A percentile compares a stretch with the other conserved stretches of the same genome.
phyloP scores from a whole-genome alignment of 768 basidiomycete species.

The Kwoniella sp. region DNA sequence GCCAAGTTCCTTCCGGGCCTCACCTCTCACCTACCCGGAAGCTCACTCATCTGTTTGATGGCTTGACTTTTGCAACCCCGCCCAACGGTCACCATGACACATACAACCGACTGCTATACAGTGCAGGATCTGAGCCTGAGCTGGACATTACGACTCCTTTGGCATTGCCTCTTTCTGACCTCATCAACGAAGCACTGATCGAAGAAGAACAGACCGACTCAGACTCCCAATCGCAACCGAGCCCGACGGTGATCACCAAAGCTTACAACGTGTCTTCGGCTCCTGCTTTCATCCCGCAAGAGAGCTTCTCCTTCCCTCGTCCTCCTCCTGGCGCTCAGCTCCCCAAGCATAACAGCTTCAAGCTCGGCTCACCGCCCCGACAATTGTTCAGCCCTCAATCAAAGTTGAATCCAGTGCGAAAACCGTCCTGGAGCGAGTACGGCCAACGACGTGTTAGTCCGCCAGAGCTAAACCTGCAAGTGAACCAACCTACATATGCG shows the following conservation, averaged over 20 bases:
- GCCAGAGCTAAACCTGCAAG: slow-evolving; percentile 6
- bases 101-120: slow-evolving; percentile 16
- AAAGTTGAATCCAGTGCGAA: not conserved
- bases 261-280: not conserved
- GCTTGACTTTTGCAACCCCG: slow-evolving; percentile 18
- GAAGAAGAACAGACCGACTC: slow-evolving; percentile 14
- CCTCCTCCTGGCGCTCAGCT: not conserved
- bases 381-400: slow-evolving; percentile 1
- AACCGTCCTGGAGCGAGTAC: slow-evolving; percentile 12
- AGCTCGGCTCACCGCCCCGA: slow-evolving; percentile 12
- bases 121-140: slow-evolving; percentile 22
- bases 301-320: slow-evolving; percentile 5
- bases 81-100: slow-evolving; percentile 3
- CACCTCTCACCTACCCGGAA: slow-evolving; percentile 15
- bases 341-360: not conserved
- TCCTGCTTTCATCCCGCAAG: slow-evolving; percentile 1
- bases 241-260: not conserved
- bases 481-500: slow-evolving; percentile 4
- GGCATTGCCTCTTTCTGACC: slow-evolving; percentile 16
- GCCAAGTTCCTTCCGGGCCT: not conserved
- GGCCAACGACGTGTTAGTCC: not conserved
- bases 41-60: slow-evolving; percentile 23
- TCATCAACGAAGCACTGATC: slow-evolving; percentile 22
- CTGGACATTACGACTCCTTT: slow-evolving; percentile 14
- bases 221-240: not conserved